phyloP scores from a whole-genome alignment of 352 stramenopile species.

The Globisporangium ultimum region DNA sequence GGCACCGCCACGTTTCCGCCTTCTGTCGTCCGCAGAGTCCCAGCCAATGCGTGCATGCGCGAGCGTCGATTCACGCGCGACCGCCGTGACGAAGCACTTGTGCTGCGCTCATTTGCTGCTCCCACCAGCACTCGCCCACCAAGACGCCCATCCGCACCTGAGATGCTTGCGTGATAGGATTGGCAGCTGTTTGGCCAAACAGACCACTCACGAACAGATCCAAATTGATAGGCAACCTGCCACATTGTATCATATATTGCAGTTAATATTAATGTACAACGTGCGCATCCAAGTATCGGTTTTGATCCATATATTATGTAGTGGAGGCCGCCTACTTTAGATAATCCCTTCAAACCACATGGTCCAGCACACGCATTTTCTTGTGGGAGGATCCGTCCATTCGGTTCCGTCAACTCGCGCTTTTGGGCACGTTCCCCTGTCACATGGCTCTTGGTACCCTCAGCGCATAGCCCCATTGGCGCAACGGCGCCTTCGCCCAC shows the following conservation, averaged over 20 bases:
- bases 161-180: not conserved
- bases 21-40: not conserved
- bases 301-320: too few species aligned
- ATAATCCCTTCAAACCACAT: too few species aligned
- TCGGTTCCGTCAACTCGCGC: not conserved
- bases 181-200: not conserved
- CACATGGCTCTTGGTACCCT: not conserved
- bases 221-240: not conserved
- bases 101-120: not conserved
- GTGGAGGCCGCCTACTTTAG: too few species aligned
- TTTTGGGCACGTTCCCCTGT: not conserved
- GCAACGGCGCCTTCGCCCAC: too few species aligned
- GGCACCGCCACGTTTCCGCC: too few species aligned
- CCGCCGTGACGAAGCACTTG: not conserved
- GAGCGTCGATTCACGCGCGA: not conserved
- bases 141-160: not conserved
- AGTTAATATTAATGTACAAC: not conserved
- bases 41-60: not conserved
- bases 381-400: not conserved
- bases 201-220: not conserved
- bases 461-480: too few species aligned
- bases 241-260: not conserved
- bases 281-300: too few species aligned
- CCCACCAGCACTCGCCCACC: not conserved
- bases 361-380: not conserved